Evolutionary conservation across 805 yeast genomes (phyloP), one percentile per base, ranked within the genome.

Genomic region (Torulaspora indica): DNA sequence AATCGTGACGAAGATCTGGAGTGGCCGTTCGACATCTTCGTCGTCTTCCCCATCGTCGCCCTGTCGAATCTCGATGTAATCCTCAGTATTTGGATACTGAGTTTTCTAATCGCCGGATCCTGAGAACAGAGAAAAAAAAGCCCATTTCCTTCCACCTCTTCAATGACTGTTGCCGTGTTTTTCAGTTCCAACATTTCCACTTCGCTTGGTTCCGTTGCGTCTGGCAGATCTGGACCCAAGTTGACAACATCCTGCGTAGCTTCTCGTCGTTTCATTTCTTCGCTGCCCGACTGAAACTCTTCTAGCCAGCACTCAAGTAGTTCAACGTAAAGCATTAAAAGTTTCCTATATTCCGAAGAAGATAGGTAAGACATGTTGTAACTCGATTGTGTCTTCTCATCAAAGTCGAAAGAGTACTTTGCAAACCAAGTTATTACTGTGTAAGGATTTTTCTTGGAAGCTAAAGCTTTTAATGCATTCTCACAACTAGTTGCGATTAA

Each of bases 141-240:
- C 0, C 96, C 99, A 58, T 90, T 87, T 0, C 98, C 97, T 64
- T 93, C 98, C 8, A 91, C 86, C 49, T 91, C 97, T 63, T 93
- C 98, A 37, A 93, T 82, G 0, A 85, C 83, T 0, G 96, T 84
- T 49, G 87, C 80, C 13, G 88, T 79, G 37, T 79, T 80, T 53
- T 85, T 86, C 75, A 87, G 72, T 57, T 85, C 91, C 29, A 85
- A 63, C 45, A 81, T 85, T 49, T 84, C 89, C 5, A 74, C 66
- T n/a, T 61, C 63, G 6, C 58, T 56, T 14, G 52, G 46, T 5
- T 60, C 63, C 5, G 56, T 64, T 1, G 43, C 10, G 15, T 49
- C 50, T 10, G 35, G 39, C 22, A 52, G 59, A 5, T 48, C 45
- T 10, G 54, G 49, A 17, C 57, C 47, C 22, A 63, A 45, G 33